Evolutionary conservation across 192 early-diverging fungal species (phyloP), one percentile per base, ranked within the genome.

Genomic region (Diversispora epigaea): DNA sequence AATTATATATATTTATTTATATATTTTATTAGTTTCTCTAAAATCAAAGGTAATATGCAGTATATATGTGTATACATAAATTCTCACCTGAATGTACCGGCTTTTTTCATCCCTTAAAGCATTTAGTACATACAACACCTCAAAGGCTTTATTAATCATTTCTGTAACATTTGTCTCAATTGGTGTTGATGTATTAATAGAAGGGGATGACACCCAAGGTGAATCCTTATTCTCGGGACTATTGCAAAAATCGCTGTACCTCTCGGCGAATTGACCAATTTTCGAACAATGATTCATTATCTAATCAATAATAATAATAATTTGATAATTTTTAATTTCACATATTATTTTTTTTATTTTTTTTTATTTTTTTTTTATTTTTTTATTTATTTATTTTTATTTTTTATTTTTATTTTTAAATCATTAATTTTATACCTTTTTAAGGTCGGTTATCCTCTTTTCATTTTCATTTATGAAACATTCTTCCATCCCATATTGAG

Each of bases 131-230:
- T 67, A 67, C 6, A 67, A 44, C 6, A 67, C 46, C 12, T 67
- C 65, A 14, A 67, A 67, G 7, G 65, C 45, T 67, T 67, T 67
- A 49, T 67, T 67, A n/a, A 67, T 67, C 45, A 67, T 47, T 25
- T 67, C 65, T 10, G 65, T 21, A 10, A 67, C 45, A 32, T 67
- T 43, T 14, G 44, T 44, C 25, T 67, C 65, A 2, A 32, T 49
- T 0, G 65, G 45, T 12, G 47, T 21, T 19, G 8, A 21, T 19
- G 19, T 10, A n/a, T 17, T 14, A 0, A 17, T 8, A 44, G 25
- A 8, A 44, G 17, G 62, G 17, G 32, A n/a, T 41, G 41, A 44
- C 6, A 40, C 39, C 62, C 62, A 64, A 43, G 40, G 17, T 44
- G 39, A 41, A 17, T 17, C 7, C 6, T n/a, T 19, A 64, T 43